Percentiles rank a stretch among this genome's conserved stretches.
These are phyloP conservation scores for Avena atlantica DNA, from an alignment of 176 grass and related monocot genomes.

Conservation along the genomic window DNA sequence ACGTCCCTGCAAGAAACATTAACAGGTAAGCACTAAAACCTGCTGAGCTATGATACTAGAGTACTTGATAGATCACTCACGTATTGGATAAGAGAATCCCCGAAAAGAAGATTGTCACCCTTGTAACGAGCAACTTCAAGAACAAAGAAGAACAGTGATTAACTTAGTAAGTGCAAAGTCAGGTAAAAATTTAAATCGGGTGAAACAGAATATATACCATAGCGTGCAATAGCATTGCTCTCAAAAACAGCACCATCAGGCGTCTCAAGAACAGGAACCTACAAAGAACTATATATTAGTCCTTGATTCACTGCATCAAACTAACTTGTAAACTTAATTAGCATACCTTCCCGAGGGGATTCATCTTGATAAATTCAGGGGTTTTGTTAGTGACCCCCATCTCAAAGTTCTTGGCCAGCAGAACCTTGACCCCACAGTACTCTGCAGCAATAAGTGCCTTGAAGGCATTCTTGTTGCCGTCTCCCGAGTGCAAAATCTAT, in stretches of 20 bases:
- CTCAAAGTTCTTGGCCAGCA: constrained; percentile 75
- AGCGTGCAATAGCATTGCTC: constrained; percentile 86
- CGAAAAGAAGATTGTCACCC: constrained; percentile 52
- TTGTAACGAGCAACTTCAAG: not conserved
- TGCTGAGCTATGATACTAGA: not conserved
- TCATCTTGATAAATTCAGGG: constrained; percentile 84
- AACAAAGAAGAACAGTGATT: not conserved
- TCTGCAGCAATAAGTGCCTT: constrained; percentile 88
- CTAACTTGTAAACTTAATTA: not conserved
- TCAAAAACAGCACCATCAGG: constrained; percentile 81
- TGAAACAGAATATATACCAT: constrained; percentile 50
- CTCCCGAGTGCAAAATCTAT: constrained; percentile 62
- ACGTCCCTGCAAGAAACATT: constrained; percentile 52
- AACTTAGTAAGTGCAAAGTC: not conserved
- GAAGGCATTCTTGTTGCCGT: constrained; percentile 85
- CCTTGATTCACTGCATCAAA: not conserved
- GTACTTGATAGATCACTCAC: constrained; percentile 52
- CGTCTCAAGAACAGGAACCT: constrained; percentile 90
- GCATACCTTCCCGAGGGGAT: constrained; percentile 78
- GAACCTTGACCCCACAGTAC: constrained; percentile 74
- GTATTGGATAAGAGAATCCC: constrained; percentile 77
- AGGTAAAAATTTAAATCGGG: not conserved
- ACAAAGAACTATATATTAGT: constrained; percentile 8
- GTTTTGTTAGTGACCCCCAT: constrained; percentile 96
- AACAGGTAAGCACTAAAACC: not conserved